phyloP scores from a whole-genome alignment of 2,329 filamentous ascomycete species.

The Orbilia oligospora region DNA sequence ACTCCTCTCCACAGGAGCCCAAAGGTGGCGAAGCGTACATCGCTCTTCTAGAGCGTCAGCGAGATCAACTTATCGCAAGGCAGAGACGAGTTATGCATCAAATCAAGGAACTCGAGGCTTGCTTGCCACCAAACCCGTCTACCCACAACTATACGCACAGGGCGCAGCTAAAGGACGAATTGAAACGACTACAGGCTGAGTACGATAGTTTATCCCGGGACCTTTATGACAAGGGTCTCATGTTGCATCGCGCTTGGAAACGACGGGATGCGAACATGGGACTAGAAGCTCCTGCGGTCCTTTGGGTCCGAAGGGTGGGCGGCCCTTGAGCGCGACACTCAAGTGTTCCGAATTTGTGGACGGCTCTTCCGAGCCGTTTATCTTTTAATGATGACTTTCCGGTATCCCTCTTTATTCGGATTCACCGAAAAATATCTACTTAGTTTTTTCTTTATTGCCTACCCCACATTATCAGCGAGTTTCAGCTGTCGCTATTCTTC shows the following conservation, averaged over 20 bases:
- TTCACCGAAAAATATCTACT: constrained; percentile 5
- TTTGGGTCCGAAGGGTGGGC: constrained; percentile 62
- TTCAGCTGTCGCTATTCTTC: constrained; percentile 13
- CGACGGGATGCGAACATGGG: constrained; percentile 63
- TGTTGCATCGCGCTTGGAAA: constrained; percentile 64
- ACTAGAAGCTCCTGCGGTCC: constrained; percentile 63
- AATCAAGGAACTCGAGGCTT: constrained; percentile 62
- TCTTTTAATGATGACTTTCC: constrained; percentile 23
- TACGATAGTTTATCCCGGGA: constrained; percentile 64
- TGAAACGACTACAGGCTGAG: constrained; percentile 60
- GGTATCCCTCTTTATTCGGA: background rate
- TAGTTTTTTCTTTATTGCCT: background rate
- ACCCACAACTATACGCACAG: constrained; percentile 61
- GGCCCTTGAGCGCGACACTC: constrained; percentile 36
- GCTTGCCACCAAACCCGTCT: constrained; percentile 63
- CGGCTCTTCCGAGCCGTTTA: background rate
- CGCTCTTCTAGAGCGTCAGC: constrained; percentile 63
- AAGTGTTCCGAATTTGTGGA: background rate
- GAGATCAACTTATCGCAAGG: constrained; percentile 60
- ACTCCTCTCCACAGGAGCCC: constrained; percentile 55
- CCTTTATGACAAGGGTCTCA: constrained; percentile 63
- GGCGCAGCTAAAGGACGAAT: constrained; percentile 61
- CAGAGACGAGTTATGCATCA: constrained; percentile 58
- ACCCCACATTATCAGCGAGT: constrained; percentile 16
- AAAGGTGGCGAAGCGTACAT: constrained; percentile 62